Evolutionary conservation across 2,329 filamentous ascomycete genomes (phyloP), one percentile per base, ranked within the genome.

Genomic region (Huntiella bhutanensis): DNA sequence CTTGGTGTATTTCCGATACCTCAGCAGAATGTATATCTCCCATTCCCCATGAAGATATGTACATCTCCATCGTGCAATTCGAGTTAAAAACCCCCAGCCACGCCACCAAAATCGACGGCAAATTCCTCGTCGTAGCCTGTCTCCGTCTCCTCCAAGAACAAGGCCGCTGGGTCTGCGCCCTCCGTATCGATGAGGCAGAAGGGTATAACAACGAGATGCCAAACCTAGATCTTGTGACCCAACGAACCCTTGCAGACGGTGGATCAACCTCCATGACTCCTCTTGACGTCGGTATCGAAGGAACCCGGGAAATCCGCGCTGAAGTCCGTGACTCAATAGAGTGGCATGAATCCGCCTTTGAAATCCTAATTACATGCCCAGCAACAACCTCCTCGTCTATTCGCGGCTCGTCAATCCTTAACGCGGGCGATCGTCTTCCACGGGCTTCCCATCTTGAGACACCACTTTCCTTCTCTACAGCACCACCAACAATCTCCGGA

Each of bases 131-230:
- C 4, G 46, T 50, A 2, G 49, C 49, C 16, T 50, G 49, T 17
- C 19, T 50, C 36, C 41, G 44, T 6, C 37, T 48, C 5, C 28
- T 45, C 22, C 39, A 37, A 4, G 41, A 43, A 11, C 19, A 45
- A 1, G 45, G 45, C n/a, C 49, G 49, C 37, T 50, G 49, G 49
- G 22, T 42, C 13, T 50, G 49, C 13, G 45, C 49, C 4, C 16
- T 50, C 28, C 49, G 46, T 16, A 42, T 50, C 22, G 45, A 48
- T 17, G 45, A 48, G 15, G 45, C 42, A 3, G 46, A 45, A 17
- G 49, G 48, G n/a, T 50, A 48, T 39, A 42, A 33, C 11, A 46
- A 45, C 22, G 49, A 50, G 19, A 47, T 50, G 49, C 49, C 49
- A 3, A 33, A 47, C 11, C 36, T 48, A 17, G 41, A 36, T 12